Base-by-base conservation (phyloP, 768 basidiomycete genomes). In the Gyrodon lividus region DNA sequence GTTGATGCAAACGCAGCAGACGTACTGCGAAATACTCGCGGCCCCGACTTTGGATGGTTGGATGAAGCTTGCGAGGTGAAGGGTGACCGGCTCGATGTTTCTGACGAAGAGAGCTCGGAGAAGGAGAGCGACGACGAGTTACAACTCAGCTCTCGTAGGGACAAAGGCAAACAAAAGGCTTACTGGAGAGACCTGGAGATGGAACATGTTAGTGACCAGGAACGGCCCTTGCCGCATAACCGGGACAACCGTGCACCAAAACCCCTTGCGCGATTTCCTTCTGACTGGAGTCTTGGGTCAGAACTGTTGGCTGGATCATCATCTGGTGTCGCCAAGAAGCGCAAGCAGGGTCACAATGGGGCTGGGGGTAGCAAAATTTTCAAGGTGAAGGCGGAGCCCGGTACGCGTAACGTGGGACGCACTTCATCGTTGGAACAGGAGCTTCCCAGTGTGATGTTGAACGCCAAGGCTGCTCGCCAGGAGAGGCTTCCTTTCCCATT, bases 1-100 rank as follows among this genome's bases (percentile, higher is more conserved):
- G 57, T 67, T 33, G 66, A 70, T 30, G 26, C 52, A 16, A 63
- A 68, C 38, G 57, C 58, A 10, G 58, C 68, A 6, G 66, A 68
- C 31, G 30, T 33, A 10, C 44, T 68, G 7, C 39, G 10, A 28
- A 28, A 40, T 31, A 46, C 51, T 20, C 52, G 48, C 40, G 42
- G 19, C 28, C 46, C 42, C 6, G 58, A 64, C 23, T 38, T 63
- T 33, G 47, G 45, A 16, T 70, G 68, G 66, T 22, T 70, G 24
- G 66, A 68, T 10, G 56, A 65, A 24, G 59, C 66, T 16, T 68
- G 65, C 26, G 30, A 50, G 35, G 63, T 68, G 40, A 63, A 51
- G 42, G 68, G 66, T 10, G 66, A 68, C 46, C 57, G 37, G 17
- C 35, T 69, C 40, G 31, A 43, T 22, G n/a, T 58, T 16, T 34